phyloP scores from a whole-genome alignment of 1,284 basidiomycete species.

The Lignosus rhinocerotis region DNA sequence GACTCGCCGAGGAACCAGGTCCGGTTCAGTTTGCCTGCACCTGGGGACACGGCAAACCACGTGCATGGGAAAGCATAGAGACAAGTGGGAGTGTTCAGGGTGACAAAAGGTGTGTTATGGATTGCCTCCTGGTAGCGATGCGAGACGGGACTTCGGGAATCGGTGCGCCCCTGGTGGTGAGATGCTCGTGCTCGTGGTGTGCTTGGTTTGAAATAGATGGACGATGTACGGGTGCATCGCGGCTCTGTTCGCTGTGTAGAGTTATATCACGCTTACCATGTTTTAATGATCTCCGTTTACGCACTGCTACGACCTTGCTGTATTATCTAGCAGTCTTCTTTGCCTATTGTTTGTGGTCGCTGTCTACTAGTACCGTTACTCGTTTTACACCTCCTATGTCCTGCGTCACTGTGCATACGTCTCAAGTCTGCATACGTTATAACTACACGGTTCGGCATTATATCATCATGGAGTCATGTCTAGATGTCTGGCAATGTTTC shows the following conservation, averaged over 20 bases:
- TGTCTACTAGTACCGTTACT: background rate
- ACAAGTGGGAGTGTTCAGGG: background rate
- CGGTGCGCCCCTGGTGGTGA: constrained; percentile 5
- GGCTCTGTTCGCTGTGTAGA: constrained; percentile 9
- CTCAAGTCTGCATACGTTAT: too few species aligned
- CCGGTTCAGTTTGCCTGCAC: constrained; percentile 29
- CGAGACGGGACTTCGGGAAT: background rate
- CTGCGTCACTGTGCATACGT: too few species aligned
- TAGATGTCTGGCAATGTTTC: background rate
- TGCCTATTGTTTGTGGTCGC: background rate
- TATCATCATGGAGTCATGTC: background rate
- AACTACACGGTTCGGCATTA: background rate
- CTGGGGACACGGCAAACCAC: constrained; percentile 9
- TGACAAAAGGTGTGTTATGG: background rate
- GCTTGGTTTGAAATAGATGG: background rate
- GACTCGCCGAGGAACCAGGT: constrained; percentile 28
- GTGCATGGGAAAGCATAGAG: background rate
- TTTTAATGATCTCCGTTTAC: constrained; percentile 9
- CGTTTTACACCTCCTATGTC: background rate
- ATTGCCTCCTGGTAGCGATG: background rate
- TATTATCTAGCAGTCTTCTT: constrained; percentile 20
- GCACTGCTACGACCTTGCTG: constrained; percentile 10
- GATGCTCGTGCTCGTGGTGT: background rate
- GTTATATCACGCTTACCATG: constrained; percentile 8
- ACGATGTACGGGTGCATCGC: constrained; percentile 9